Percentiles rank a stretch among this genome's conserved stretches.
Evolutionary conservation across 202 grass and related monocot genomes (phyloP).

Genomic region (Setaria italica): DNA sequence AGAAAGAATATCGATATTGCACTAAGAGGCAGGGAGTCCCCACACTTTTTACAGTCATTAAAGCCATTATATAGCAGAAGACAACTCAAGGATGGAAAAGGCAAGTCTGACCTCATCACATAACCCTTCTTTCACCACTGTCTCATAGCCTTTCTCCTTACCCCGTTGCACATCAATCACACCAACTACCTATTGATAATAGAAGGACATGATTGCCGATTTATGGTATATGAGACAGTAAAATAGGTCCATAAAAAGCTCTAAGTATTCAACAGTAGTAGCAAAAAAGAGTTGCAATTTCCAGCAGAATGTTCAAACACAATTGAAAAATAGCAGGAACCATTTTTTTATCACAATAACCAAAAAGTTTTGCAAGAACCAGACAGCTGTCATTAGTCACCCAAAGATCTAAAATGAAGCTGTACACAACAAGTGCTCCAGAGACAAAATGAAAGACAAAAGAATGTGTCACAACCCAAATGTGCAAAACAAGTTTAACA

Average conservation of each 20-base stretch:
- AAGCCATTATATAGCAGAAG: slow-evolving; percentile 23
- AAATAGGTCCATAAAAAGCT: slow-evolving; percentile 9
- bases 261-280: slow-evolving; percentile 4
- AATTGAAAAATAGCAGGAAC: neutral
- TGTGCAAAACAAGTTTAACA: no score
- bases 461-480: neutral
- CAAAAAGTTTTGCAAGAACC: neutral
- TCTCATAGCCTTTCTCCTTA: slow-evolving; percentile 94
- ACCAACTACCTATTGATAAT: slow-evolving; percentile 72
- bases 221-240: slow-evolving; percentile 32
- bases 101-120: slow-evolving; percentile 82
- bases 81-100: slow-evolving; percentile 33
- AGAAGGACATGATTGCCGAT: slow-evolving; percentile 22
- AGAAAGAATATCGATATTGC: slow-evolving; percentile 1
- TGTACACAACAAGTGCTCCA: neutral
- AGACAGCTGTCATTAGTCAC: neutral
- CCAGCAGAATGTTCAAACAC: neutral
- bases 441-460: neutral
- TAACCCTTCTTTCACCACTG: slow-evolving; percentile 90
- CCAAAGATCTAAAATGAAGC: neutral
- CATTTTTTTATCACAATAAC: neutral
- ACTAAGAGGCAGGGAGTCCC: neutral
- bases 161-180: slow-evolving; percentile 86
- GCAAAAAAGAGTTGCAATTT: neutral
- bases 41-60: neutral